Conservation (phyloP, 805 yeast genomes). For the Spathaspora gorwiae region DNA sequence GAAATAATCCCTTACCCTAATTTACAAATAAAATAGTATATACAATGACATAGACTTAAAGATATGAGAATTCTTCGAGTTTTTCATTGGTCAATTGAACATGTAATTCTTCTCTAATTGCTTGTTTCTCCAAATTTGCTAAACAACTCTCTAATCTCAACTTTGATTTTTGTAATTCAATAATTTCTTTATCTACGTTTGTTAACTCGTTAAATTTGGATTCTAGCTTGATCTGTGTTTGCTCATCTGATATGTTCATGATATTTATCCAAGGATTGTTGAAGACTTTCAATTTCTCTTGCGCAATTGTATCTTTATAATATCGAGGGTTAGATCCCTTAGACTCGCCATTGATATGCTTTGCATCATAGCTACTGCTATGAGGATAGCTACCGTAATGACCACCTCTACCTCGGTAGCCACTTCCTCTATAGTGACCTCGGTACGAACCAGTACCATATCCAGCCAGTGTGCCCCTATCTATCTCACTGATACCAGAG, state of each 20-base stretch:
- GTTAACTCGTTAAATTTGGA: slow-evolving; percentile 21
- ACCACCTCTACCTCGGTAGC: slow-evolving; percentile 6
- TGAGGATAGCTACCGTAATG: background rate
- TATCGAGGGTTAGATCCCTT: slow-evolving; percentile 3
- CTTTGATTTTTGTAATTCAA: slow-evolving; percentile 21
- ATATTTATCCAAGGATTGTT: slow-evolving; percentile 32
- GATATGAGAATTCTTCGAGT: slow-evolving; percentile 45
- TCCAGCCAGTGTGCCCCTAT: background rate
- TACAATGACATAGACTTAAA: slow-evolving; percentile 12
- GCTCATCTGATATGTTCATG: slow-evolving; percentile 23
- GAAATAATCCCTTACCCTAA: background rate
- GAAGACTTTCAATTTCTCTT: slow-evolving; percentile 6
- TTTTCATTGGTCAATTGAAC: slow-evolving; percentile 42
- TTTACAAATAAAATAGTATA: background rate
- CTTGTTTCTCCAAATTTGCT: slow-evolving; percentile 18
- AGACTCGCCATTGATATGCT: slow-evolving; percentile 1
- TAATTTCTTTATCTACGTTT: slow-evolving; percentile 19
- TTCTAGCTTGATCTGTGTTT: slow-evolving; percentile 20
- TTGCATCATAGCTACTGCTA: background rate
- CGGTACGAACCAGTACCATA: slow-evolving; percentile 3
- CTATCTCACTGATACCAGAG: background rate
- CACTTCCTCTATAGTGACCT: slow-evolving; percentile 7
- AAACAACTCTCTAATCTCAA: slow-evolving; percentile 17
- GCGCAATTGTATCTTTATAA: slow-evolving; percentile 4
- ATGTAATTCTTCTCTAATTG: slow-evolving; percentile 28